Base-by-base conservation (phyloP, 2,329 filamentous ascomycete species). In the Clonostachys solani region DNA sequence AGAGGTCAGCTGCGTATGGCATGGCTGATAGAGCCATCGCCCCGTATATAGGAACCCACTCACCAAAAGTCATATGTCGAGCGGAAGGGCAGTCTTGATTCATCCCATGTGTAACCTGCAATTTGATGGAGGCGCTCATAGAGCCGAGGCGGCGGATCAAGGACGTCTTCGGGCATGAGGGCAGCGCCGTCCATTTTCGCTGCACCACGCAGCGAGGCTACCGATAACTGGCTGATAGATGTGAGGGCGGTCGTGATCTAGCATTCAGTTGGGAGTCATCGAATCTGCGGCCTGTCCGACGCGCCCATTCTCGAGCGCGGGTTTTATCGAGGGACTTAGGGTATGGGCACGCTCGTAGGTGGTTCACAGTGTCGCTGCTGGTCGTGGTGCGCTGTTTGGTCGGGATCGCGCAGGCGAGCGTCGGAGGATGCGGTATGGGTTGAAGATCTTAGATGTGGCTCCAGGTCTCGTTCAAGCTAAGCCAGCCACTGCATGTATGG, bases 51-150 rank as follows among this genome's bases (percentile, higher is more conserved):
- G 42, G 19, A 33, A 37, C 23, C 16, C 29, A 58, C 68, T 58
- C 71, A 83, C 90, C 92, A 97, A 71, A 92, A 91, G 64, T 95
- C 90, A 67, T 96, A 96, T 57, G 84, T 89, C 44, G 80, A 79
- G 60, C 84, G 82, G 47, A 78, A 71, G 12, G 80, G 80, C 23
- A 66, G 65, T 48, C 60, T 64, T 13, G 78, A 75, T 54, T 88
- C 85, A 64, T 91, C 86, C 87, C 87, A 92, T 7, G 78, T 81
- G 62, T 89, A 91, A 46, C 86, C 87, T 42, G 84, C 77, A 53
- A 92, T 76, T 62, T 89, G 85, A 52, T 80, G 77, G 54, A 92
- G 74, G 44, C 87, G 81, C 63, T 91, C 86, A 56, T 84, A 86
- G 46, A 92, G 77, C 57, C 84, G 81, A 51, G 75, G 73, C 40